phyloP scores from a whole-genome alignment of 176 grass and related monocot species.

The Tuctoria greenei region DNA sequence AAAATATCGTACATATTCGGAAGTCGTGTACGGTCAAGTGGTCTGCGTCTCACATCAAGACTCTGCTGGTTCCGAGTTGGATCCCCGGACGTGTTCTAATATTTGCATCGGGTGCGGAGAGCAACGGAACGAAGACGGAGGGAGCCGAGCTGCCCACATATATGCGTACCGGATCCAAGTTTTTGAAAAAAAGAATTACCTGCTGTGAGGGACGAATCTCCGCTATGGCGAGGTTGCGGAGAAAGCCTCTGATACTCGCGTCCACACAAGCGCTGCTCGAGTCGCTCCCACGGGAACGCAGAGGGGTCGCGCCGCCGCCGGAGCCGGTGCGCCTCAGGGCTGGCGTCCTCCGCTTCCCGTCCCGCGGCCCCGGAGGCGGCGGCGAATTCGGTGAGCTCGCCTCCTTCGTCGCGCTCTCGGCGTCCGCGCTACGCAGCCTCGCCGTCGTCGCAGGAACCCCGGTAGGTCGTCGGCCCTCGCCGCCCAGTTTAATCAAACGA shows the following conservation, averaged over 20 bases:
- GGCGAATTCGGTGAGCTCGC: conserved; percentile 59
- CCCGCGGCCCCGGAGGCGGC: background rate
- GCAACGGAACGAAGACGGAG: too few species aligned
- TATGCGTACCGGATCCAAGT: too few species aligned
- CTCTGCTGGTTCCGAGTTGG: too few species aligned
- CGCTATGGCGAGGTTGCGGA: conserved; percentile 41
- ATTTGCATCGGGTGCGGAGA: too few species aligned
- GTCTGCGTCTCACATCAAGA: too few species aligned
- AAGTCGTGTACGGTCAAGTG: too few species aligned
- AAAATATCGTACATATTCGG: too few species aligned
- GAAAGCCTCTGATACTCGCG: conserved; percentile 81
- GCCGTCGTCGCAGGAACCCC: conserved; percentile 64
- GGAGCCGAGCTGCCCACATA: too few species aligned
- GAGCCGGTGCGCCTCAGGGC: conserved; percentile 53
- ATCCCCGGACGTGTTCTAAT: too few species aligned
- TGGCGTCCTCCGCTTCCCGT: conserved; percentile 68
- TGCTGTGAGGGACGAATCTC: too few species aligned
- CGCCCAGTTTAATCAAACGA: background rate
- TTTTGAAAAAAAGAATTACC: too few species aligned
- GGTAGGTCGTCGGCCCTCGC: conserved; percentile 32
- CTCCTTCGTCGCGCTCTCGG: conserved; percentile 55
- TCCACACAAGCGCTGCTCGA: conserved; percentile 77
- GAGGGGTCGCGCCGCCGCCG: background rate
- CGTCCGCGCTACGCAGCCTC: conserved; percentile 59
- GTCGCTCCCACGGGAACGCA: conserved; percentile 53